A percentile compares a stretch with the other conserved stretches of the same genome.
phyloP scores from a whole-genome alignment of 495 filamentous ascomycete species.

The Paragyromitra xinjiangensis region DNA sequence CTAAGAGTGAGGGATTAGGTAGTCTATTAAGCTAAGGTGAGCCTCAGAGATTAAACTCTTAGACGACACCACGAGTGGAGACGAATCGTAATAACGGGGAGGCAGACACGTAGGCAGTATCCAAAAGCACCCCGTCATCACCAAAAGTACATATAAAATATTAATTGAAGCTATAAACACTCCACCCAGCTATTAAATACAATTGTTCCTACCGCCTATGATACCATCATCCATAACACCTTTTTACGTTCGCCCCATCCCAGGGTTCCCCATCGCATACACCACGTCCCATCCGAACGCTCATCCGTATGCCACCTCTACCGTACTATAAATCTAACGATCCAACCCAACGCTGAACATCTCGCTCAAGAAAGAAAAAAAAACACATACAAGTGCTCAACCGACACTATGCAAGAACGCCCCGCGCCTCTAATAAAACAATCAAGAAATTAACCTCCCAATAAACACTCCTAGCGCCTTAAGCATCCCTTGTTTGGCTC shows the following conservation, averaged over 20 bases:
- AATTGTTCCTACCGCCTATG: neutral
- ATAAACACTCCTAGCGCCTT: slow-evolving; percentile 11
- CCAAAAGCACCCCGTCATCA: too few species aligned
- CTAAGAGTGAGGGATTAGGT: too few species aligned
- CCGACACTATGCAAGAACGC: slow-evolving; percentile 20
- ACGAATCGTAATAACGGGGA: too few species aligned
- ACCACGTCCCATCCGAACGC: too few species aligned
- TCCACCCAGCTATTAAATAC: slow-evolving; percentile 7
- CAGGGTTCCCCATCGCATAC: too few species aligned
- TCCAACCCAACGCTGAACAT: neutral
- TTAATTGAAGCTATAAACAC: neutral
- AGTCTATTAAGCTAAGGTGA: too few species aligned
- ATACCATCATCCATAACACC: neutral
- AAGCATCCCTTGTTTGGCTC: slow-evolving; percentile 44
- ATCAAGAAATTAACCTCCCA: neutral
- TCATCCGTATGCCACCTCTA: neutral
- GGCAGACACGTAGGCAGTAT: too few species aligned
- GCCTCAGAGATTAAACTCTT: too few species aligned
- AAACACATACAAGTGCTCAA: neutral
- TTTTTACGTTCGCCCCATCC: neutral
- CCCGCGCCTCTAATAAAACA: slow-evolving; percentile 31
- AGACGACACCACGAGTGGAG: too few species aligned
- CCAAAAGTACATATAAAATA: neutral
- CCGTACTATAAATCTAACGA: neutral
- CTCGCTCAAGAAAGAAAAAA: slow-evolving; percentile 7